Evolutionary conservation across 1,284 basidiomycete species (phyloP).

Genomic region (Singerocomus inundabilis): DNA sequence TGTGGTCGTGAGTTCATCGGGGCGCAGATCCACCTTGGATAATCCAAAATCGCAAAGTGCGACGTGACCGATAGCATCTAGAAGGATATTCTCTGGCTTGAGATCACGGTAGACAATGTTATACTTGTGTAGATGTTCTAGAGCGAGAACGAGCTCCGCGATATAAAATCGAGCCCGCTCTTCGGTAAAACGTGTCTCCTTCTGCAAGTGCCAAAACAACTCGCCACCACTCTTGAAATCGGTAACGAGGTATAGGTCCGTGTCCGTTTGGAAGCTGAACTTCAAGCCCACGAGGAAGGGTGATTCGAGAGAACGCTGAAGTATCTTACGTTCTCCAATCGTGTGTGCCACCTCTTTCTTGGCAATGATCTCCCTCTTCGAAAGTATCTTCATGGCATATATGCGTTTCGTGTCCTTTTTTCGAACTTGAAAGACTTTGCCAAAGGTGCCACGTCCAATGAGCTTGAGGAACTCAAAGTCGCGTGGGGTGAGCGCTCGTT

Average conservation of each 20-base stretch:
- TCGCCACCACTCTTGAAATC: slow-evolving; percentile 79
- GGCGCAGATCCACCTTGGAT: slow-evolving; percentile 88
- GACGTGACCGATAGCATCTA: slow-evolving; percentile 98
- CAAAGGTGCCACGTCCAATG: slow-evolving; percentile 97
- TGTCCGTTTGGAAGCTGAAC: slow-evolving; percentile 99
- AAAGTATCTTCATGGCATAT: slow-evolving; percentile 96
- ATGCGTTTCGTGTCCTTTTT: slow-evolving; percentile 98
- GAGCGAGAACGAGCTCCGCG: slow-evolving; percentile 89
- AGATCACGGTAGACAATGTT: slow-evolving; percentile 98
- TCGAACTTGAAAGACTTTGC: slow-evolving; percentile 97
- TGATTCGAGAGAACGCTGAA: no score
- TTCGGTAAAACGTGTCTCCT: slow-evolving; percentile 94
- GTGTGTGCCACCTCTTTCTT: no score
- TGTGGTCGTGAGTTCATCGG: slow-evolving; percentile 95
- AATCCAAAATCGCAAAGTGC: slow-evolving; percentile 94
- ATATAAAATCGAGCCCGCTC: slow-evolving; percentile 94
- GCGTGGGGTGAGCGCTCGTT: slow-evolving; percentile 79
- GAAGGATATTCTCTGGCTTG: slow-evolving; percentile 96
- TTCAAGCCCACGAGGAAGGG: slow-evolving; percentile 97
- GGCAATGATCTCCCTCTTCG: no score
- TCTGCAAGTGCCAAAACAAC: slow-evolving; percentile 97
- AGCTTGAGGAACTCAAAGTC: slow-evolving; percentile 99
- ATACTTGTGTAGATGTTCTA: slow-evolving; percentile 97
- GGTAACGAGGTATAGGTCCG: slow-evolving; percentile 66
- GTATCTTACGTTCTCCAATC: no score